Base-by-base conservation (phyloP, 768 basidiomycete genomes). In the Trametes cubensis region DNA sequence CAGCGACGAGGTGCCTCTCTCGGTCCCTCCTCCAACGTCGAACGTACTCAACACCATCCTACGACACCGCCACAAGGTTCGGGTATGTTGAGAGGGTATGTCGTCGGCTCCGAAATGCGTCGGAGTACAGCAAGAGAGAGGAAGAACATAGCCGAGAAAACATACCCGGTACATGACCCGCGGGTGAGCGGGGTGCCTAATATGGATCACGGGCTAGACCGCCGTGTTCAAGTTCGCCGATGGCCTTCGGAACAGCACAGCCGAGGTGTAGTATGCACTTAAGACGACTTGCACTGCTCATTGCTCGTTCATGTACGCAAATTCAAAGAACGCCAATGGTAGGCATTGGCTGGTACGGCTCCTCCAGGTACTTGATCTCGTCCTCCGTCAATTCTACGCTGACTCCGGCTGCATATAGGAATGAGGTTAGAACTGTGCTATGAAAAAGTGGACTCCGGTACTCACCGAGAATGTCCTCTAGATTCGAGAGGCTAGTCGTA, bases 321-420 rank as follows among this genome's bases (percentile, higher is more conserved):
- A 23, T 8, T 54, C 30, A 56, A 10, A 44, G 1, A 39, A 48
- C 45, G 15, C 56, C 56, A 3, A 15, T 13, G 23, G 83, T 73
- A 1, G 63, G 62, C 59, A 76, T 74, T 0, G 84, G 76, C 50
- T 69, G 45, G 74, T 89, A 88, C 0, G 81, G 78, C 64, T 83
- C 80, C 60, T 82, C 80, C 38, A 89, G 78, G 58, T 78, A 78
- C 70, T 82, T 79, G 51, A 83, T 73, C 67, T 89, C 87, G 21
- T 87, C 85, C 2, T 77, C 74, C 0, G 81, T 80, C 48, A 89
- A 76, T 58, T 77, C 75, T 30, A 86, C 62, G 52, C 84, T 65
- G 14, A 83, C 74, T 5, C 75, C 82, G 11, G 71, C 81, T 81
- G 55, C 21, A 44, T 23, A 14, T 20, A 54, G 38, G 15, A n/a